Conservation (phyloP, 192 early-diverging fungal species). For the Backusella circina region DNA sequence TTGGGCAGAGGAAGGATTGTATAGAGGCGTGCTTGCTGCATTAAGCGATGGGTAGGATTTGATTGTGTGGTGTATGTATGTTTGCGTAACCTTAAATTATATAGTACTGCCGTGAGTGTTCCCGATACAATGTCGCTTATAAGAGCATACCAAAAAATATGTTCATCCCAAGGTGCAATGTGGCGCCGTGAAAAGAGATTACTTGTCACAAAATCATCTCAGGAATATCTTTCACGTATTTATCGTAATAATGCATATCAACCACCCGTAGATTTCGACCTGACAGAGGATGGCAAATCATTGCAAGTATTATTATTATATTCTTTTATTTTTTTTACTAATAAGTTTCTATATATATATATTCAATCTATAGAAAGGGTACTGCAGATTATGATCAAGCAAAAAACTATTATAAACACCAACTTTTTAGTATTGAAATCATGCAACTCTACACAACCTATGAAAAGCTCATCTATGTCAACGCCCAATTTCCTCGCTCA, state of each 20-base stretch:
- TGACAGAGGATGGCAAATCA: background rate
- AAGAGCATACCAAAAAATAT: conserved; percentile 36
- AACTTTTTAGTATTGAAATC: conserved; percentile 42
- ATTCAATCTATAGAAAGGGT: background rate
- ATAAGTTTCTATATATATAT: background rate
- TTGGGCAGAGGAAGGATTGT: conserved; percentile 69
- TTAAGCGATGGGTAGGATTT: conserved; percentile 39
- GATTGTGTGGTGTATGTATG: too few species aligned
- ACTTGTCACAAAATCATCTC: conserved; percentile 47
- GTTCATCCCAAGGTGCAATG: conserved; percentile 35
- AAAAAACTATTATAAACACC: conserved; percentile 7
- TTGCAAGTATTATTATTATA: background rate
- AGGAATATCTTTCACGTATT: conserved; percentile 36
- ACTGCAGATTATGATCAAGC: background rate
- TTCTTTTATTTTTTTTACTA: background rate
- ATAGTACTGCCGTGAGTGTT: background rate
- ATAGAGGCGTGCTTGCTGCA: conserved; percentile 54
- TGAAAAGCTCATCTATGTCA: conserved; percentile 52
- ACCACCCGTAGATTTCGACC: conserved; percentile 11
- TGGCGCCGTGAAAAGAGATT: conserved; percentile 49
- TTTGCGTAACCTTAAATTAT: background rate
- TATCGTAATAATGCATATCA: conserved; percentile 30
- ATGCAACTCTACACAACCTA: conserved; percentile 53
- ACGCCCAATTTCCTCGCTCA: conserved; percentile 58
- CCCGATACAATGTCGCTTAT: conserved; percentile 32